Evolutionary conservation across 108 stramenopile genomes (phyloP), one percentile per base, ranked within the genome.

Genomic region (Skeletonema grethae): DNA sequence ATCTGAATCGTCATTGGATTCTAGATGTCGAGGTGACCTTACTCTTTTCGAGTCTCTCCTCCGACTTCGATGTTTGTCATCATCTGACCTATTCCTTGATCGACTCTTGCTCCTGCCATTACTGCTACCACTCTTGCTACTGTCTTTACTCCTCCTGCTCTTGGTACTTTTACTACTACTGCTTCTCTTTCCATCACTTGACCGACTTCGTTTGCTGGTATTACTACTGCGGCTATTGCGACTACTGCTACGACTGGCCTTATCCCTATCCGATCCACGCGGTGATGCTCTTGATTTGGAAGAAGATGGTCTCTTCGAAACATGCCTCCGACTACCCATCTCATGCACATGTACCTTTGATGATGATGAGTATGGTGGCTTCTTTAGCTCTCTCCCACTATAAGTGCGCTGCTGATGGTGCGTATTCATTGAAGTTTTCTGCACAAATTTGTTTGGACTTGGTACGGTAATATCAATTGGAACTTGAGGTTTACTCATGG

Each of bases 401-500:
- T 53, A 22, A 22, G 5, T 20, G 50, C 6, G 46, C 6, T 48
- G 46, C 0, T 53, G 22, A 36, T 36, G 0, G 9, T 36, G 1
- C 22, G 1, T 22, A 8, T 53, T 4, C 7, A 53, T 7, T 7
- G 50, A 24, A 7, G 18, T 24, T 22, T 53, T 53, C 3, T 24
- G 22, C 22, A 22, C 5, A 8, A 5, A 16, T 24, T 53, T 53
- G 2, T 24, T 16, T 3, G 50, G 50, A 53, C 50, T 53, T 53
- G 50, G 50, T 22, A 53, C 50, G 50, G 50, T 53, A 22, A 53
- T 53, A 7, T 43, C 41, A 4, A 43, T 4, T 43, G 41, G 41
- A 43, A 53, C 50, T 22, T 53, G 50, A 24, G 50, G 50, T 53
- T 53, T 53, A 53, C 50, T 53, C 50, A 22, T 24, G n/a, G n/a